phyloP scores from a whole-genome alignment of 352 stramenopile species.

The Phytophthora multivora region DNA sequence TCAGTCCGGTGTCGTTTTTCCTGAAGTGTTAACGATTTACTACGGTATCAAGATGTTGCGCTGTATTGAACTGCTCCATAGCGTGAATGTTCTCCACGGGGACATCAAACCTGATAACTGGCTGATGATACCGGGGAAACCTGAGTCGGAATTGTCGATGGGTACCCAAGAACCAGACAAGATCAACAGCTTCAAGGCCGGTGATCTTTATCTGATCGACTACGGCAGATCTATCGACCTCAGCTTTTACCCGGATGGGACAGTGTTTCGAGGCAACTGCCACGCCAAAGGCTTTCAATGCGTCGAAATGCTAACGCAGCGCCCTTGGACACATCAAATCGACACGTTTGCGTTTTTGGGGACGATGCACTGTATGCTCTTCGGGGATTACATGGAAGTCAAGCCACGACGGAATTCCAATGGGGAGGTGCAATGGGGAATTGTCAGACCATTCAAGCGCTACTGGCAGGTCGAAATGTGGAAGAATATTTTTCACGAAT shows the following conservation, averaged over 20 bases:
- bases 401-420: conserved; percentile 30
- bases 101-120: conserved; percentile 91
- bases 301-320: conserved; percentile 80
- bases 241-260: conserved; percentile 54
- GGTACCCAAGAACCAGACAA: conserved; percentile 13
- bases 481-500: conserved; percentile 64
- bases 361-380: conserved; percentile 84
- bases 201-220: conserved; percentile 78
- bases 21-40: conserved; percentile 72
- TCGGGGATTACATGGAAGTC: conserved; percentile 87
- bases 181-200: conserved; percentile 34
- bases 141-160: conserved; percentile 13
- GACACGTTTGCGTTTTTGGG: conserved; percentile 84
- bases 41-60: conserved; percentile 85
- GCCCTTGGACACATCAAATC: conserved; percentile 84
- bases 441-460: conserved; percentile 67
- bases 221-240: conserved; percentile 86
- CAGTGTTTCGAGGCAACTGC: conserved; percentile 72
- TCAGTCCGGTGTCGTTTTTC: conserved; percentile 59
- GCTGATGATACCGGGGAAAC: conserved; percentile 53
- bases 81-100: conserved; percentile 69
- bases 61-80: conserved; percentile 71
- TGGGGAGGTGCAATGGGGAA: conserved; percentile 42
- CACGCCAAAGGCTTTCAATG: conserved; percentile 87
- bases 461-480: conserved; percentile 85